Evolutionary conservation across 495 filamentous ascomycete species (phyloP).

Genomic region (Aspergillus ellipticus): DNA sequence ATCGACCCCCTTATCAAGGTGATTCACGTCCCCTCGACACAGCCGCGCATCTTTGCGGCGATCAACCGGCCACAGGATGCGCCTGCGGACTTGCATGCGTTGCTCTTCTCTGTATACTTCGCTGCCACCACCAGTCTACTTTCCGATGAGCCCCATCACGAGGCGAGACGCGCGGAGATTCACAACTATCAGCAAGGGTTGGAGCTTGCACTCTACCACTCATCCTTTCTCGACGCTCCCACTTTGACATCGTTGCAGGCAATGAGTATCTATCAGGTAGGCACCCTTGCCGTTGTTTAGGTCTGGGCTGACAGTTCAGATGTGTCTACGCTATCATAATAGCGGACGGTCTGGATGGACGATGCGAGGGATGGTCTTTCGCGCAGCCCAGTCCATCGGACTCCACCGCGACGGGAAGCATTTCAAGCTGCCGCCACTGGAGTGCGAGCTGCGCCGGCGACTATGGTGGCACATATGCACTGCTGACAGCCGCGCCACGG

Average conservation of each 20-base stretch:
- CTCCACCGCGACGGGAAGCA: slow-evolving; percentile 43
- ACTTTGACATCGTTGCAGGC: slow-evolving; percentile 34
- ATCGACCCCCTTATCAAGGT: slow-evolving; percentile 43
- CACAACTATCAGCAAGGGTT: slow-evolving; percentile 30
- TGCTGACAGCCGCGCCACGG: slow-evolving; percentile 32
- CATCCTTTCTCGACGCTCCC: slow-evolving; percentile 31
- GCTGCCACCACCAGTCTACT: slow-evolving; percentile 33
- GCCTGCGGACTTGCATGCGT: slow-evolving; percentile 29
- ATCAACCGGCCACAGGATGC: slow-evolving; percentile 32
- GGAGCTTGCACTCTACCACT: slow-evolving; percentile 25
- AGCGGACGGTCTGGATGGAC: slow-evolving; percentile 42
- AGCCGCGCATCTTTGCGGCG: slow-evolving; percentile 32
- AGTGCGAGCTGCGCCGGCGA: slow-evolving; percentile 41
- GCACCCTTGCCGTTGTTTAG: background rate
- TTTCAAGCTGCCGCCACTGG: slow-evolving; percentile 34
- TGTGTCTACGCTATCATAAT: slow-evolving; percentile 39
- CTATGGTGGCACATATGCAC: slow-evolving; percentile 41
- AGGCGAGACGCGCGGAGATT: slow-evolving; percentile 25
- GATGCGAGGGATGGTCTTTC: slow-evolving; percentile 42
- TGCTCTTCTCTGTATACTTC: slow-evolving; percentile 46
- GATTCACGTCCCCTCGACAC: slow-evolving; percentile 40
- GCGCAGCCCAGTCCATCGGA: slow-evolving; percentile 48
- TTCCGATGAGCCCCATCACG: slow-evolving; percentile 24
- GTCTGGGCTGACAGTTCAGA: slow-evolving; percentile 21
- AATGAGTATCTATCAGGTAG: slow-evolving; percentile 33